Conservation (phyloP, 495 filamentous ascomycete genomes). For the Cairneyella variabilis region DNA sequence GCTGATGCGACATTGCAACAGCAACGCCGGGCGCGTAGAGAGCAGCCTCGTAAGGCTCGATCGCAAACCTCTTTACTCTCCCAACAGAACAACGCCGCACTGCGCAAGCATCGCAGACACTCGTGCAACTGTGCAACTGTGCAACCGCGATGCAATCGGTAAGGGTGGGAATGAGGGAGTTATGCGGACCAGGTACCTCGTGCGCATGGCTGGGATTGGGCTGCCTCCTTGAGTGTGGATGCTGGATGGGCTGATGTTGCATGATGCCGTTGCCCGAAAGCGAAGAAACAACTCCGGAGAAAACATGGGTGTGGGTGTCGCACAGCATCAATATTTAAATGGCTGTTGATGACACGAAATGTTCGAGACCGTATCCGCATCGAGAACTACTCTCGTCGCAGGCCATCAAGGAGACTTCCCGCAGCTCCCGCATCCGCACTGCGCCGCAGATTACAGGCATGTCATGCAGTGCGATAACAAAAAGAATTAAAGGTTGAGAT, state of each 20-base stretch:
- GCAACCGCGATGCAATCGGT: no score
- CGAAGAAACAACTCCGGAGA: background rate
- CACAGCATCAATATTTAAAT: conserved; percentile 13
- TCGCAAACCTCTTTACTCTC: conserved; percentile 14
- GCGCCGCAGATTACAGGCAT: conserved; percentile 21
- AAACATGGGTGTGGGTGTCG: conserved; percentile 3
- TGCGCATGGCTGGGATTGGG: conserved; percentile 6
- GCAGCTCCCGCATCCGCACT: conserved; percentile 4
- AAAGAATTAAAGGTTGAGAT: no score
- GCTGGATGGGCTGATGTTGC: conserved; percentile 16
- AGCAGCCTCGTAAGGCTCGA: conserved; percentile 24
- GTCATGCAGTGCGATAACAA: conserved; percentile 25
- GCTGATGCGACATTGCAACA: conserved; percentile 5
- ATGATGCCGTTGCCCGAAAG: conserved; percentile 13
- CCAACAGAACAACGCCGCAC: no score
- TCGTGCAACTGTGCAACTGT: no score
- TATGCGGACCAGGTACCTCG: conserved; percentile 23
- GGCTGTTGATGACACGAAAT: no score
- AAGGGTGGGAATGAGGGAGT: conserved; percentile 20
- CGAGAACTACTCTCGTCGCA: no score
- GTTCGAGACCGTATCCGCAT: no score
- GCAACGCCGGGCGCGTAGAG: conserved; percentile 28
- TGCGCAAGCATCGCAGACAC: no score
- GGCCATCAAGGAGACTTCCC: conserved; percentile 1
- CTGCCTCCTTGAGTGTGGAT: conserved; percentile 8